Base-by-base conservation (phyloP, 352 stramenopile genomes). In the Chrysophaeum taylorii region DNA sequence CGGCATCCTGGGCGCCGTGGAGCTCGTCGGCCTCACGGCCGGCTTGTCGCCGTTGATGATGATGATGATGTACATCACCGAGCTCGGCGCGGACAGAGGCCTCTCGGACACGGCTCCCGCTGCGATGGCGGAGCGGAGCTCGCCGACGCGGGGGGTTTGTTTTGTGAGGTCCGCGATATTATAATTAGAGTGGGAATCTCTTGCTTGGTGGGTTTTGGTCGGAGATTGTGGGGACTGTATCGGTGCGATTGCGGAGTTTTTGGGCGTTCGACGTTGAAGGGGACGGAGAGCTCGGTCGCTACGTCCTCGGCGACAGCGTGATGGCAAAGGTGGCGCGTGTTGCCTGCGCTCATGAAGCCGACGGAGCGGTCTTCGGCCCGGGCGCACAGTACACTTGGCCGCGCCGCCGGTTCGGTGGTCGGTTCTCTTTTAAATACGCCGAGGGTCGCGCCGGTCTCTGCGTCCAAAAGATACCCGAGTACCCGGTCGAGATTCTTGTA, bases 111-210 rank as follows among this genome's bases (percentile, higher is more conserved):
- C 89, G n/a, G 82, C 68, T 18, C 84, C 84, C 21, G 78, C 82
- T 64, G 82, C 69, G 23, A 90, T 78, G 33, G 82, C 81, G 43
- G 73, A 79, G 64, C 85, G 78, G 14, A 91, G 73, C 74, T 91
- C 85, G 64, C 84, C 83, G 64, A 91, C 82, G 72, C 83, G 82
- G 37, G 70, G 78, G 15, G 82, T 88, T 76, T 88, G 82, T 53
- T 87, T 88, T 38, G 78, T 84, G 38, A 88, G 75, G 75, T 88
- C 82, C 57, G 70, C 72, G 52, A 88, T 81, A 69, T 88, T n/a
- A n/a, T n/a, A 88, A 63, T 88, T 88, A 31, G 73, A 77, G 78
- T 75, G 21, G 85, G 85, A 64, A 91, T 87, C 75, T 91, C 85
- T 73, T 86, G 79, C 74, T 91, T 91, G 4, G 85, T 90, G 43